Evolutionary conservation across 1,139 yeast species (phyloP).

Genomic region (Hyphopichia khmerensis): DNA sequence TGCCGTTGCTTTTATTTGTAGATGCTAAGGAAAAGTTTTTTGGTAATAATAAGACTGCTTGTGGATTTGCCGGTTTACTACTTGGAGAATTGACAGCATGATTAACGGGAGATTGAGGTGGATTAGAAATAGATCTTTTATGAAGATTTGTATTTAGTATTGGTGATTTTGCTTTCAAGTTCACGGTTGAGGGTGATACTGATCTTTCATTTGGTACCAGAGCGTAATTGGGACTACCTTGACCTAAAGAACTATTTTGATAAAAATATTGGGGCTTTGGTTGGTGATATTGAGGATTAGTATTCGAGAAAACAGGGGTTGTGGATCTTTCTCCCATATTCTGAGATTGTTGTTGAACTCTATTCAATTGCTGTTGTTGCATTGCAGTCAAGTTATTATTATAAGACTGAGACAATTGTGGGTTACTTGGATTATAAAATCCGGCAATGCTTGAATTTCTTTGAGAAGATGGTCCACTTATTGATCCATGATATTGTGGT

Average conservation of each 20-base stretch:
- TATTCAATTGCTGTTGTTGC: constrained; percentile 9
- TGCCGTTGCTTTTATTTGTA: constrained; percentile 10
- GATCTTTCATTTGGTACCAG: constrained; percentile 27
- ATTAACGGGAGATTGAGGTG: constrained; percentile 27
- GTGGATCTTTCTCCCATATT: constrained; percentile 10
- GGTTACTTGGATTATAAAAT: background rate
- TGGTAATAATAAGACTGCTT: constrained; percentile 45
- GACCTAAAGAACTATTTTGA: constrained; percentile 9
- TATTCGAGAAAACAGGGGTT: constrained; percentile 13
- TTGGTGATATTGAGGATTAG: constrained; percentile 18
- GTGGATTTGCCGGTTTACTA: constrained; percentile 13
- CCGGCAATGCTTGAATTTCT: background rate
- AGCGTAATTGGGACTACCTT: constrained; percentile 4
- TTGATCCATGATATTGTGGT: background rate
- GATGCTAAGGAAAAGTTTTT: constrained; percentile 40
- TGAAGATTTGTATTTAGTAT: constrained; percentile 14
- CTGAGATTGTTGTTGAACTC: constrained; percentile 9
- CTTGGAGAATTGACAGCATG: background rate
- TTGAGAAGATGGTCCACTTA: background rate
- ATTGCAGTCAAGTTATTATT: constrained; percentile 7
- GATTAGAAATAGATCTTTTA: constrained; percentile 36
- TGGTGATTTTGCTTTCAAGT: constrained; percentile 15
- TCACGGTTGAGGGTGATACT: constrained; percentile 24
- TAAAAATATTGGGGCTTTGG: constrained; percentile 26
- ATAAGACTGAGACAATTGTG: constrained; percentile 4